phyloP scores from a whole-genome alignment of 2,329 filamentous ascomycete genomes.

The Aspergillus spinulosporus region DNA sequence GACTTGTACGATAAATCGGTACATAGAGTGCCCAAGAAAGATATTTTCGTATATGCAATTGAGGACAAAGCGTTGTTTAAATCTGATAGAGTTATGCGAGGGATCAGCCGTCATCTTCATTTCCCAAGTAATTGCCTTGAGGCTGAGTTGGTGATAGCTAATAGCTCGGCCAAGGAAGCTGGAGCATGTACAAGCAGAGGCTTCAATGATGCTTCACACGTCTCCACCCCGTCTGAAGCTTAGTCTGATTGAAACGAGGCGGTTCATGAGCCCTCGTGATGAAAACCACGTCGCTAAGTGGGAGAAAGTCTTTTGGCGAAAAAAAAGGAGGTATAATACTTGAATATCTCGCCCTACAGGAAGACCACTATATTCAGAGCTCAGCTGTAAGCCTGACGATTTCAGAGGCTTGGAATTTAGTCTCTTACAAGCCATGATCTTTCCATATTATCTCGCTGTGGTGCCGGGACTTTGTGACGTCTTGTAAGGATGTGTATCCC shows the following conservation, averaged over 20 bases:
- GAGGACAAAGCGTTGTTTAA: too few relatives aligned
- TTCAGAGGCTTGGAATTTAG: too few relatives aligned
- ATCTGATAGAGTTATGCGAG: too few relatives aligned
- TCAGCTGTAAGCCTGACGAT: background rate
- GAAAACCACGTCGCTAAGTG: slow-evolving; percentile 79
- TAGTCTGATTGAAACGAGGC: slow-evolving; percentile 12
- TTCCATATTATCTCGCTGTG: slow-evolving; percentile 84
- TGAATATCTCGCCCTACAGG: slow-evolving; percentile 71
- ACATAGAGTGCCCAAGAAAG: too few relatives aligned
- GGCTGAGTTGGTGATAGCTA: too few relatives aligned
- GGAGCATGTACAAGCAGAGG: background rate
- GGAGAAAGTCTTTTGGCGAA: slow-evolving; percentile 73
- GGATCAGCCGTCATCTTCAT: too few relatives aligned
- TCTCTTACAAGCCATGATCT: slow-evolving; percentile 79
- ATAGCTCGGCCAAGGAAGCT: too few relatives aligned
- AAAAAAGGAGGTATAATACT: slow-evolving; percentile 92
- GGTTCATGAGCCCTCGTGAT: slow-evolving; percentile 82
- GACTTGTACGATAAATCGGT: too few relatives aligned
- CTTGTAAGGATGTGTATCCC: slow-evolving; percentile 75
- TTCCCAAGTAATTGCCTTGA: too few relatives aligned
- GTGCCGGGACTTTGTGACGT: slow-evolving; percentile 71
- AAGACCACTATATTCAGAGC: background rate
- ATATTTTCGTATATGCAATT: too few relatives aligned
- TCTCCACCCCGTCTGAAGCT: slow-evolving; percentile 11
- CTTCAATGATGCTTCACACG: background rate